Evolutionary conservation across 169 alveolate species (phyloP).

Genomic region (Cryptosporidium tyzzeri): DNA sequence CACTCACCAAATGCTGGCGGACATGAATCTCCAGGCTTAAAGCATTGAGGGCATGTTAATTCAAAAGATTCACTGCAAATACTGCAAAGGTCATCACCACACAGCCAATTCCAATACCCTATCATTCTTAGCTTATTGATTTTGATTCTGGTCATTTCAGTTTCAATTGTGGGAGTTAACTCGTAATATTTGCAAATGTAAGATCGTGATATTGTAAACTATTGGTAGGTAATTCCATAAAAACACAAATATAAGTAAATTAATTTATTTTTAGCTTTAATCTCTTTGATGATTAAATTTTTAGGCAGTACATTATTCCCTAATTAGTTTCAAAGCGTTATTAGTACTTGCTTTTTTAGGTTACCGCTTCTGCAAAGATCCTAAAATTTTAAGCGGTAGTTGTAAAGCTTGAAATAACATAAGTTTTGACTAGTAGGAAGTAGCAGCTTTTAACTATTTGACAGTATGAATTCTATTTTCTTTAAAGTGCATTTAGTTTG

Average conservation of each 20-base stretch:
- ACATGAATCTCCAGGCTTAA: slow-evolving; percentile 84
- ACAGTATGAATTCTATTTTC: background rate
- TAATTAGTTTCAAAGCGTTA: background rate
- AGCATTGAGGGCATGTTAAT: slow-evolving; percentile 84
- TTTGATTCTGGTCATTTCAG: slow-evolving; percentile 79
- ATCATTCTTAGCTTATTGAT: slow-evolving; percentile 83
- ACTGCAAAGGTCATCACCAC: slow-evolving; percentile 85
- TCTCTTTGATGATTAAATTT: background rate
- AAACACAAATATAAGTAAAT: background rate
- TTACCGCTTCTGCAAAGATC: slow-evolving; percentile 32
- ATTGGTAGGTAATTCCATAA: background rate
- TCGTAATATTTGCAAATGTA: background rate
- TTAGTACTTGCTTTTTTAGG: background rate
- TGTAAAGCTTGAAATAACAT: background rate
- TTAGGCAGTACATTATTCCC: background rate
- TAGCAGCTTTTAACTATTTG: background rate
- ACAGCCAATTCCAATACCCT: slow-evolving; percentile 86
- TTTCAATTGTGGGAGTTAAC: background rate
- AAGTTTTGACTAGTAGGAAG: background rate
- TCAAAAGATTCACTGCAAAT: slow-evolving; percentile 85
- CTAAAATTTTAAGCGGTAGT: slow-evolving; percentile 14
- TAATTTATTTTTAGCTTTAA: background rate
- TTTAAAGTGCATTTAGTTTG: background rate
- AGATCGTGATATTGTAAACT: background rate
- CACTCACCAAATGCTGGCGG: slow-evolving; percentile 87